Conservation (phyloP, 2,329 filamentous ascomycete genomes). For the Colletotrichum caudatum region DNA sequence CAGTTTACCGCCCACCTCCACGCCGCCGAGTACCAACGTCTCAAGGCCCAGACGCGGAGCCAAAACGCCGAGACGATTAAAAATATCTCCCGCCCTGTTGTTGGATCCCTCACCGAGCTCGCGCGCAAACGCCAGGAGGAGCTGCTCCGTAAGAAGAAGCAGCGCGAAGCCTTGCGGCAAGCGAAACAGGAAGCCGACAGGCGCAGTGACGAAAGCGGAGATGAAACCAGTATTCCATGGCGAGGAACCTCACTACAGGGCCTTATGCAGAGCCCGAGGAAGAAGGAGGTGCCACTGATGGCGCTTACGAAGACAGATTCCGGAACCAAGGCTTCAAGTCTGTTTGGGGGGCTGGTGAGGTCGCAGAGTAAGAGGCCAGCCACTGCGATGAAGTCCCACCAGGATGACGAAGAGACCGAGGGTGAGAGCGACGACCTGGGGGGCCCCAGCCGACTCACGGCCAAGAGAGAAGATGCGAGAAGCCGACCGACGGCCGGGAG, state of each 20-base stretch:
- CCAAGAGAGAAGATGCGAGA: background rate
- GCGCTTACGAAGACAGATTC: constrained; percentile 45
- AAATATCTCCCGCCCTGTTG: constrained; percentile 64
- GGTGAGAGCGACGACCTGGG: constrained; percentile 37
- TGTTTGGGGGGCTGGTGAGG: constrained; percentile 41
- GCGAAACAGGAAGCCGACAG: constrained; percentile 39
- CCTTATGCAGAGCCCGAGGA: constrained; percentile 58
- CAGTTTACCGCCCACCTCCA: constrained; percentile 81
- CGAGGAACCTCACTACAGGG: constrained; percentile 54
- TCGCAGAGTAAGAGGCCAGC: constrained; percentile 35
- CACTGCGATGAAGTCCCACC: constrained; percentile 26
- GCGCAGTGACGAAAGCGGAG: constrained; percentile 48
- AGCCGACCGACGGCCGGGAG: background rate
- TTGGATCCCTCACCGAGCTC: constrained; percentile 54
- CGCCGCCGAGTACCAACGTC: constrained; percentile 78
- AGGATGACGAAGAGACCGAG: constrained; percentile 10
- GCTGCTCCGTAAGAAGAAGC: constrained; percentile 51
- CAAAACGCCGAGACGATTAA: constrained; percentile 66
- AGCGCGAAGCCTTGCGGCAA: constrained; percentile 49
- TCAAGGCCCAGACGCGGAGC: constrained; percentile 68
- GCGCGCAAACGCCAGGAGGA: constrained; percentile 53
- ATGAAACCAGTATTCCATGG: constrained; percentile 46
- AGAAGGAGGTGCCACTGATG: constrained; percentile 45
- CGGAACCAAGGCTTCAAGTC: constrained; percentile 47
- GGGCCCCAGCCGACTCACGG: background rate